phyloP scores from a whole-genome alignment of 306 rosid genomes.

The Dryas drummondii region DNA sequence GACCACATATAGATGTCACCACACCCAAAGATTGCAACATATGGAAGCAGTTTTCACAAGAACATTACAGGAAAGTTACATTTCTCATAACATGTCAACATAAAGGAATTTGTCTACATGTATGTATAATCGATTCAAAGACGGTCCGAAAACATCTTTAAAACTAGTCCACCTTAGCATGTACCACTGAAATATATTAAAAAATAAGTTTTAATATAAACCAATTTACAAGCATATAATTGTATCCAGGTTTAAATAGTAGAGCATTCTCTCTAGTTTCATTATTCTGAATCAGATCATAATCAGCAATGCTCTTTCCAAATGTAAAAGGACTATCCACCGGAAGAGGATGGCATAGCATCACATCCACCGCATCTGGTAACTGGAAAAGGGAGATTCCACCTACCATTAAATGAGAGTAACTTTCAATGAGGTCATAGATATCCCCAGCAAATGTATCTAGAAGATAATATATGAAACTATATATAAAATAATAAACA shows the following conservation, averaged over 20 bases:
- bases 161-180: background rate
- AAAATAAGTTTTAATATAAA: constrained; percentile 8
- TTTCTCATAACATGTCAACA: background rate
- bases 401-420: constrained; percentile 35
- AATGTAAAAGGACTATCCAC: constrained; percentile 36
- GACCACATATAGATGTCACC: too few species aligned
- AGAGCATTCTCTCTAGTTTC: constrained; percentile 22
- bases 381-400: constrained; percentile 32
- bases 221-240: constrained; percentile 27
- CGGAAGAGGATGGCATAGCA: constrained; percentile 34
- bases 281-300: constrained; percentile 41
- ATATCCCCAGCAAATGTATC: background rate
- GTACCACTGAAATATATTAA: constrained; percentile 4
- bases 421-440: constrained; percentile 18
- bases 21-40: too few species aligned
- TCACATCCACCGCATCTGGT: constrained; percentile 37
- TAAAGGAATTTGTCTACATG: background rate
- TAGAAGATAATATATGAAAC: background rate
- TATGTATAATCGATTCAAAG: background rate
- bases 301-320: constrained; percentile 33
- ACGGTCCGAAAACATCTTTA: background rate
- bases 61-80: background rate
- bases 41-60: background rate
- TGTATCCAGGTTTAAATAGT: constrained; percentile 3
- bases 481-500: background rate